Percentiles rank a stretch among this genome's conserved stretches.
These are phyloP conservation scores for Fusarium hostae DNA, from an alignment of 2,329 filamentous ascomycete genomes.

Conservation along the genomic window DNA sequence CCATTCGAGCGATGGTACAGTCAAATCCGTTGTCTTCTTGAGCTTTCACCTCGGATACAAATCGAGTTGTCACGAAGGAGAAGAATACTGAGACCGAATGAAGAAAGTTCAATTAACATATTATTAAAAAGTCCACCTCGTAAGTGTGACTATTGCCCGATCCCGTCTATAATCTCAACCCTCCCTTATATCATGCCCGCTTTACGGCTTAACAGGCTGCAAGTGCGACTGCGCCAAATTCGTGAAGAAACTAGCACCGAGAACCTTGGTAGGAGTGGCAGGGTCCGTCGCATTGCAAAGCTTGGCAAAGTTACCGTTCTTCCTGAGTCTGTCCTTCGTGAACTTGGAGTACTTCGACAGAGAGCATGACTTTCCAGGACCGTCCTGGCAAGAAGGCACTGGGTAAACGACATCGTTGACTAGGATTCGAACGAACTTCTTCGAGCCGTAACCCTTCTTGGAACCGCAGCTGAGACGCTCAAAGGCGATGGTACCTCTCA, in stretches of 20 bases:
- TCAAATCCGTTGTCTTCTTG: no score
- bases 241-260: slow-evolving; percentile 62
- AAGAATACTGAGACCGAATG: not conserved
- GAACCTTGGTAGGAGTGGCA: slow-evolving; percentile 53
- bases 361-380: slow-evolving; percentile 65
- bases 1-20: not conserved
- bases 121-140: not conserved
- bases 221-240: slow-evolving; percentile 55
- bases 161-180: not conserved
- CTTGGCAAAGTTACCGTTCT: slow-evolving; percentile 61
- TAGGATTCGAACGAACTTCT: slow-evolving; percentile 64
- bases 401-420: slow-evolving; percentile 73
- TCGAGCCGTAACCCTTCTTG: slow-evolving; percentile 45
- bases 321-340: slow-evolving; percentile 40
- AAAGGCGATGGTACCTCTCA: slow-evolving; percentile 73
- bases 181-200: no score
- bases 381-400: slow-evolving; percentile 63
- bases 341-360: slow-evolving; percentile 58
- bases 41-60: not conserved
- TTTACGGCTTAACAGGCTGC: slow-evolving; percentile 10
- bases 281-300: slow-evolving; percentile 59
- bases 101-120: not conserved
- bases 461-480: slow-evolving; percentile 67
- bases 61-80: not conserved
- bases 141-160: not conserved